A percentile compares a stretch with the other conserved stretches of the same genome.
Conservation (phyloP, 768 basidiomycete genomes). For the Chalciporus pseudorubinellus region DNA sequence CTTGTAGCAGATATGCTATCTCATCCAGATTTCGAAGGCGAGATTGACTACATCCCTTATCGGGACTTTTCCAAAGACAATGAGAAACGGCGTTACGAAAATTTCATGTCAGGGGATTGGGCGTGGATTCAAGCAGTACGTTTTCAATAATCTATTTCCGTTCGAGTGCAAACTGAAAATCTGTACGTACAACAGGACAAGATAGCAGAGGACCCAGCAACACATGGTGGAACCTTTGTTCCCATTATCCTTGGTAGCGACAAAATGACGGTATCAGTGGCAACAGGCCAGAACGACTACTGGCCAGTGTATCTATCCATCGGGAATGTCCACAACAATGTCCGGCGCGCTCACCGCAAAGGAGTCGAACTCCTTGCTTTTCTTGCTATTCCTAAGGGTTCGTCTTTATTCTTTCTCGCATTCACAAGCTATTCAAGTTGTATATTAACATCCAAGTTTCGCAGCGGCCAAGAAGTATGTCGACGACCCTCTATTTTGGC, state of each 20-base stretch:
- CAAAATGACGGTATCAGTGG: conserved; percentile 18
- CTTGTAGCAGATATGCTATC: conserved; percentile 17
- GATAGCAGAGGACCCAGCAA: conserved; percentile 17
- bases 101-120: too few relatives aligned
- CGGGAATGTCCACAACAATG: conserved; percentile 17
- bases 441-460: background rate
- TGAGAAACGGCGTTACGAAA: background rate
- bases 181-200: conserved; percentile 17
- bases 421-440: too few relatives aligned
- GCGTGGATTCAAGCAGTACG: background rate
- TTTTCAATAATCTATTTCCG: background rate
- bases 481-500: conserved; percentile 14
- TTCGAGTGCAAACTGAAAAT: background rate
- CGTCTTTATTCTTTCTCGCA: conserved; percentile 4
- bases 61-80: conserved; percentile 2
- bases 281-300: conserved; percentile 16
- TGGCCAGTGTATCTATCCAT: too few relatives aligned
- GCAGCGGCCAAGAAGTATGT: conserved; percentile 6
- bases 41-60: conserved; percentile 21
- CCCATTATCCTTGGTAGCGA: conserved; percentile 17
- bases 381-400: conserved; percentile 30
- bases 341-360: conserved; percentile 6
- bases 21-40: conserved; percentile 22
- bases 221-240: conserved; percentile 16
- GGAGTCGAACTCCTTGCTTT: conserved; percentile 20